Percentiles rank a stretch among this genome's conserved stretches.
Conservation (phyloP, 192 early-diverging fungal species). For the Glomus cerebriforme region DNA sequence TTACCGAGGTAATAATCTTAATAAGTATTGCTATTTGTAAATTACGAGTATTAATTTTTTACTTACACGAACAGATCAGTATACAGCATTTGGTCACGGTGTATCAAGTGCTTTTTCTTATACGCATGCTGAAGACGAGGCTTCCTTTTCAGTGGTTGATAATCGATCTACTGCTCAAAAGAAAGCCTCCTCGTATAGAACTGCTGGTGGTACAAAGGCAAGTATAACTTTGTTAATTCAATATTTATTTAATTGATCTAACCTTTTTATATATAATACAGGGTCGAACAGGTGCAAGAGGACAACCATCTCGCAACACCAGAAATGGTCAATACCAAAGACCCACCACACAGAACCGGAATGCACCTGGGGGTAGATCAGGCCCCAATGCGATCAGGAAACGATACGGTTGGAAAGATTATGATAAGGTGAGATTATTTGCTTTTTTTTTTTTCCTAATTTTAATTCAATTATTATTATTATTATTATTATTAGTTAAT, state of each 20-base stretch:
- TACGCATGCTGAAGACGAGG: slow-evolving; percentile 88
- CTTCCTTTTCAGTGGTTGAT: slow-evolving; percentile 93
- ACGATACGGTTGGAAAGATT: slow-evolving; percentile 49
- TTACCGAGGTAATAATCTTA: slow-evolving; percentile 38
- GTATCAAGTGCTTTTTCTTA: slow-evolving; percentile 85
- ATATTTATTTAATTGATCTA: not conserved
- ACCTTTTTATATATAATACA: not conserved
- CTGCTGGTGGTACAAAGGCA: slow-evolving; percentile 40
- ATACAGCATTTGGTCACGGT: slow-evolving; percentile 85
- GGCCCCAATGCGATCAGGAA: slow-evolving; percentile 22
- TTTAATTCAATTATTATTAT: too few relatives aligned
- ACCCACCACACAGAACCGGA: slow-evolving; percentile 26
- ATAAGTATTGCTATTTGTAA: not conserved
- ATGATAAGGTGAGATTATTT: slow-evolving; percentile 38
- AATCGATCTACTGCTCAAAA: slow-evolving; percentile 67
- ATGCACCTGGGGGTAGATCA: not conserved
- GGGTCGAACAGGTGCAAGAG: slow-evolving; percentile 16
- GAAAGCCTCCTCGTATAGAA: slow-evolving; percentile 58
- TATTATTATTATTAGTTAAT: not conserved
- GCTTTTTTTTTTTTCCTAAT: not conserved
- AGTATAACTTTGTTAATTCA: not conserved
- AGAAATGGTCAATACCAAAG: slow-evolving; percentile 30
- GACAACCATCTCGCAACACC: not conserved
- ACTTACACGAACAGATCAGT: slow-evolving; percentile 44
- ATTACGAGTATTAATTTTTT: not conserved